phyloP scores from a whole-genome alignment of 208 protist genomes.

The Wallacemonas collosoma region DNA sequence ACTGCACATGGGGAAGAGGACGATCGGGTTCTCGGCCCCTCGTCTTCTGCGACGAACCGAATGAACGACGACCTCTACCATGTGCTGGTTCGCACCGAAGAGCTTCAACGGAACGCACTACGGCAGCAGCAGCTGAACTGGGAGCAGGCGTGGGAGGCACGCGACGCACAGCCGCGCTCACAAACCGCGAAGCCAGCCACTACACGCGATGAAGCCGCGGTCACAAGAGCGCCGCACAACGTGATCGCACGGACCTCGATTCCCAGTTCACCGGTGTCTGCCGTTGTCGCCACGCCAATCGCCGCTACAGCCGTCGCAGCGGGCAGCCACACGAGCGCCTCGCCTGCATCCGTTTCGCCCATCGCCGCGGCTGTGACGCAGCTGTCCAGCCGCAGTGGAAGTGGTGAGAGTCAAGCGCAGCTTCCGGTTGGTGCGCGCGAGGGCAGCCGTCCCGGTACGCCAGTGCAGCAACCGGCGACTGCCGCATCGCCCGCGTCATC shows the following conservation, averaged over 20 bases:
- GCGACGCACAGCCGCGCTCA: conserved; percentile 1
- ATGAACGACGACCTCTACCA: conserved; percentile 36
- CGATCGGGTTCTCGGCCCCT: too few species aligned
- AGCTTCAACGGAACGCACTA: conserved; percentile 50
- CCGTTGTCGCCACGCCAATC: neutral
- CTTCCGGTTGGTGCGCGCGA: neutral
- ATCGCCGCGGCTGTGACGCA: conserved; percentile 2
- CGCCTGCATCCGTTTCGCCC: conserved; percentile 4
- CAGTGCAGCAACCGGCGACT: neutral
- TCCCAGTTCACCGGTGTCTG: neutral
- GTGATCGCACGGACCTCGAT: too few species aligned
- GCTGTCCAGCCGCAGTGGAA: conserved; percentile 9
- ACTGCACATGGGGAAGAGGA: too few species aligned
- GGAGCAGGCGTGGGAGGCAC: conserved; percentile 27
- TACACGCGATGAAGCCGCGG: too few species aligned
- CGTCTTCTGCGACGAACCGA: neutral
- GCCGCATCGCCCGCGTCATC: neutral
- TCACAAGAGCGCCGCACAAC: too few species aligned
- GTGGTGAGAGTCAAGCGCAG: too few species aligned
- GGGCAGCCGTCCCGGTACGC: neutral
- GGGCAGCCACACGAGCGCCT: conserved; percentile 1
- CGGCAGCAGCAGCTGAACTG: conserved; percentile 39
- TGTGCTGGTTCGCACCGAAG: conserved; percentile 50
- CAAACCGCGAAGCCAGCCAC: too few species aligned
- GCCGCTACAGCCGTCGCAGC: neutral